Conservation (phyloP, 768 basidiomycete species). For the Cyclocybe aegerita region DNA sequence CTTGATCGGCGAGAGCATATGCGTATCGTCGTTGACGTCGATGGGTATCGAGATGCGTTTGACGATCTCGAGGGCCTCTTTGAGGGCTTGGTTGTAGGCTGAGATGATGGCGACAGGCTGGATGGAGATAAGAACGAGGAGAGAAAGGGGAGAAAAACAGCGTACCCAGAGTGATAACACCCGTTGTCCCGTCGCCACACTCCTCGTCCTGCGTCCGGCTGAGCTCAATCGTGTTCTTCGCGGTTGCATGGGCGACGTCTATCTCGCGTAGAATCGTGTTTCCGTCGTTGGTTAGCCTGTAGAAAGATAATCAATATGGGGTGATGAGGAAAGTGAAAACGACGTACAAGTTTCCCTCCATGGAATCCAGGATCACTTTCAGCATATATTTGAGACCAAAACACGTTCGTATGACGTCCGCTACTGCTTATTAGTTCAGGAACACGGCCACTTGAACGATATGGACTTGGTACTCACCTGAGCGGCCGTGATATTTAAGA, state of each 20-base stretch:
- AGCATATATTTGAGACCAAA: constrained; percentile 97
- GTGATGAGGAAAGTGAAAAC: not conserved
- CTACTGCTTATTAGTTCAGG: constrained; percentile 63
- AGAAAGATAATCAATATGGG: not conserved
- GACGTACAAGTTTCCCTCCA: constrained; percentile 95
- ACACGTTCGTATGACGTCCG: constrained; percentile 97
- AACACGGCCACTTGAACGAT: not conserved
- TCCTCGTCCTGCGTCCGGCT: constrained; percentile 98
- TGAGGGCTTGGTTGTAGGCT: constrained; percentile 95
- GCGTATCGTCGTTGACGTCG: constrained; percentile 78
- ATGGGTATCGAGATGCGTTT: constrained; percentile 79
- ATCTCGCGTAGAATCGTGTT: constrained; percentile 79
- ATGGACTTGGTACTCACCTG: constrained; percentile 57
- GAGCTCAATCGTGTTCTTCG: constrained; percentile 99
- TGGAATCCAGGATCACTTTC: constrained; percentile 99
- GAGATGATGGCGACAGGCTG: constrained; percentile 49
- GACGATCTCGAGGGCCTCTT: constrained; percentile 88
- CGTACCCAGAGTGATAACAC: constrained; percentile 94
- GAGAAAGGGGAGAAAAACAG: not conserved
- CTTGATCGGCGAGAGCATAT: constrained; percentile 97
- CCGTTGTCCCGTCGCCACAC: constrained; percentile 97
- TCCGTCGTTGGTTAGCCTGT: constrained; percentile 95
- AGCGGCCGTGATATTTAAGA: constrained; percentile 95
- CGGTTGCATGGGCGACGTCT: constrained; percentile 97
- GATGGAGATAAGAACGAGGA: not conserved